Evolutionary conservation across 495 filamentous ascomycete species (phyloP).

Genomic region (Bacidia rubella): DNA sequence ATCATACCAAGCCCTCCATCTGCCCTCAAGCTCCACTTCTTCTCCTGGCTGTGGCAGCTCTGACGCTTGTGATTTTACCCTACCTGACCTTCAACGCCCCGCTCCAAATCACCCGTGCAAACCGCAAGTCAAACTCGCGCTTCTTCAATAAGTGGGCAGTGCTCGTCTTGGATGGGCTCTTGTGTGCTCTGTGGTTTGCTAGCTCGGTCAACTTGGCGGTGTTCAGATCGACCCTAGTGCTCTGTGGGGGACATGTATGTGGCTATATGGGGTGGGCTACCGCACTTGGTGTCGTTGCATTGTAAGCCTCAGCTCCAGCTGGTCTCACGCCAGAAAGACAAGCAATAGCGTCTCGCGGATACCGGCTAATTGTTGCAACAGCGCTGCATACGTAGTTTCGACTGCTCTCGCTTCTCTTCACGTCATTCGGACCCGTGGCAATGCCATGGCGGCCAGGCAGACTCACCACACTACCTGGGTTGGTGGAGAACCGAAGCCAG

Average conservation of each 20-base stretch:
- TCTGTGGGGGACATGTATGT: slow-evolving; percentile 37
- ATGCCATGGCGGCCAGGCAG: background rate
- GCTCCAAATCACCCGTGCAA: slow-evolving; percentile 41
- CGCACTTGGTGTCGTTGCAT: slow-evolving; percentile 43
- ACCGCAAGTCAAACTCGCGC: slow-evolving; percentile 29
- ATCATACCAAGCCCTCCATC: slow-evolving; percentile 25
- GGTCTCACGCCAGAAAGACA: background rate
- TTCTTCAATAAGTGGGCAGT: slow-evolving; percentile 28
- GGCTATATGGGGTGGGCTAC: slow-evolving; percentile 35
- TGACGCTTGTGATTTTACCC: slow-evolving; percentile 53
- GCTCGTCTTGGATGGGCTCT: slow-evolving; percentile 51
- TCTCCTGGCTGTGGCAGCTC: slow-evolving; percentile 60
- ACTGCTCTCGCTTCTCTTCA: slow-evolving; percentile 29
- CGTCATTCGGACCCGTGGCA: slow-evolving; percentile 20
- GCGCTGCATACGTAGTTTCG: slow-evolving; percentile 39
- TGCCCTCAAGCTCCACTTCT: slow-evolving; percentile 46
- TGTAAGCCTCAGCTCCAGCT: slow-evolving; percentile 26
- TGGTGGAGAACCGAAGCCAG: slow-evolving; percentile 1
- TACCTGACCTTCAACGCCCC: slow-evolving; percentile 54
- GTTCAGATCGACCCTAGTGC: slow-evolving; percentile 32
- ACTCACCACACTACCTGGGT: slow-evolving; percentile 3
- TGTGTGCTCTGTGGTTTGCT: slow-evolving; percentile 81
- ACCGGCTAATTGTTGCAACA: slow-evolving; percentile 10
- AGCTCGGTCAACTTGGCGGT: slow-evolving; percentile 65
- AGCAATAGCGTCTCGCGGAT: background rate